Evolutionary conservation across 257 asterid species (phyloP).

Genomic region (Solanum dulcamara): DNA sequence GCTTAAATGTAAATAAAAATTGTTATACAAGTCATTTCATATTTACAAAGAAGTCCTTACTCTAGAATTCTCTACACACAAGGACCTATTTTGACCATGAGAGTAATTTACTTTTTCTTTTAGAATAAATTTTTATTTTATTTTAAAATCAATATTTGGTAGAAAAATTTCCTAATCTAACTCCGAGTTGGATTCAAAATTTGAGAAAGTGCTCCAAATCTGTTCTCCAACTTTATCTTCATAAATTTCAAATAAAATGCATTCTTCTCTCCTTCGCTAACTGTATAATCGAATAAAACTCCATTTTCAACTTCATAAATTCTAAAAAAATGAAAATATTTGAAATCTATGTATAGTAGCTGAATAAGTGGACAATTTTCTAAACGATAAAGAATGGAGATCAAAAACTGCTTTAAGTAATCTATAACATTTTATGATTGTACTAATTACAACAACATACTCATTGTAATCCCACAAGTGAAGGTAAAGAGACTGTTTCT

Average conservation of each 20-base stretch:
- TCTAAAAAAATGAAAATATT: too few species aligned
- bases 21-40: too few species aligned
- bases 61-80: too few species aligned
- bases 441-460: background rate
- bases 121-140: background rate
- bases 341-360: background rate
- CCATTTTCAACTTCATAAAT: background rate
- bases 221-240: background rate
- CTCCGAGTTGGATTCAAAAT: background rate
- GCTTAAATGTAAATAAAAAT: too few species aligned
- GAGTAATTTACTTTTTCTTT: background rate
- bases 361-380: background rate
- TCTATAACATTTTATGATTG: background rate
- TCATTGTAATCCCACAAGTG: too few species aligned
- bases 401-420: background rate
- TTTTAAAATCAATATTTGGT: background rate
- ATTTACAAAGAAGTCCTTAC: too few species aligned
- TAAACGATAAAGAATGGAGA: background rate
- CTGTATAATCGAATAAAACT: background rate
- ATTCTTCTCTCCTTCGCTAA: rapidly evolving
- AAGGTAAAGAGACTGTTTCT: background rate
- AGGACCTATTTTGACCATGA: too few species aligned
- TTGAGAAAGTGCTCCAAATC: background rate
- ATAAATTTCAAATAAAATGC: background rate
- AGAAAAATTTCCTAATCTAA: background rate